Evolutionary conservation across 805 yeast genomes (phyloP).

Genomic region (Metschnikowia hibisci): DNA sequence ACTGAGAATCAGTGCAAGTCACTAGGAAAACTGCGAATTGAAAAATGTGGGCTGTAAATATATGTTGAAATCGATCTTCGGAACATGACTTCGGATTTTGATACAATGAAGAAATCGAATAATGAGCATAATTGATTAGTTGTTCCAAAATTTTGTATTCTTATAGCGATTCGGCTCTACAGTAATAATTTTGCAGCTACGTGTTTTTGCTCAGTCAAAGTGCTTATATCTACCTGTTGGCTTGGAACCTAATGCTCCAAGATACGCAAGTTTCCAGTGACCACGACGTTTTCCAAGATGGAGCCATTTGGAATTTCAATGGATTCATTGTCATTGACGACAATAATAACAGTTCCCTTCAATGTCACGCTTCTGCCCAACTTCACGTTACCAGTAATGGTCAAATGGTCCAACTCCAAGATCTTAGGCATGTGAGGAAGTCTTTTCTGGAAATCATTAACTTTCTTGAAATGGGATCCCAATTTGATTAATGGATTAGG

Average conservation of each 20-base stretch:
- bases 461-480: constrained; percentile 96
- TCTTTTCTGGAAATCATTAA: constrained; percentile 82
- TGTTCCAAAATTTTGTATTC: too few species aligned
- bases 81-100: too few species aligned
- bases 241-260: constrained; percentile 63
- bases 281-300: constrained; percentile 90
- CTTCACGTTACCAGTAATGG: constrained; percentile 93
- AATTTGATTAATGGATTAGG: constrained; percentile 91
- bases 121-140: too few species aligned
- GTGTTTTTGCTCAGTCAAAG: too few species aligned
- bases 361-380: constrained; percentile 87
- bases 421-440: constrained; percentile 95
- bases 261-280: constrained; percentile 93
- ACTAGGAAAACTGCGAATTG: too few species aligned
- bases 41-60: too few species aligned
- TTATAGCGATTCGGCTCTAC: too few species aligned
- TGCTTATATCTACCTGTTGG: neutral
- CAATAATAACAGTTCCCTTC: constrained; percentile 96
- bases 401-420: constrained; percentile 93
- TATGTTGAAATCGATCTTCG: too few species aligned
- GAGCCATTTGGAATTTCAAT: constrained; percentile 98
- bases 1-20: too few species aligned
- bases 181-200: too few species aligned
- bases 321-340: constrained; percentile 93
- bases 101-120: too few species aligned